phyloP scores from a whole-genome alignment of 163 green algal genomes.

The Scenedesmus sp. region DNA sequence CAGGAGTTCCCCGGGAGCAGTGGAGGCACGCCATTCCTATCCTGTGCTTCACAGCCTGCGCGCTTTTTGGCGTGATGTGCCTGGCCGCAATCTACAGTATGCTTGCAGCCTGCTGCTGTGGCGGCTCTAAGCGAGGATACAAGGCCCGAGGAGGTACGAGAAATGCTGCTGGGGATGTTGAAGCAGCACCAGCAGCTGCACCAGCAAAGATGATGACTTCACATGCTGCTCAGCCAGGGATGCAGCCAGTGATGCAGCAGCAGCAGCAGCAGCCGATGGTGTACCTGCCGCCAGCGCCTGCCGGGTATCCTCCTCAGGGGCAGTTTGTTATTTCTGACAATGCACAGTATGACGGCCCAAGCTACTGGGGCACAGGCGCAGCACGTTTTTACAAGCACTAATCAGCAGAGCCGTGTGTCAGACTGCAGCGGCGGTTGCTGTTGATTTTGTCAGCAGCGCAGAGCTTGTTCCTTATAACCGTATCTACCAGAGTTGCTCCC shows the following conservation, averaged over 20 bases:
- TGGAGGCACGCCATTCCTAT: constrained; percentile 9
- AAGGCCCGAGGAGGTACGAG: neutral
- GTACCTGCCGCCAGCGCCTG: neutral
- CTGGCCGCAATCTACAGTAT: constrained; percentile 25
- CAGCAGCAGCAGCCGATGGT: neutral
- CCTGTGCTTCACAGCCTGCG: constrained; percentile 25
- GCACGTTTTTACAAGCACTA: neutral
- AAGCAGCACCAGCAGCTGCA: neutral
- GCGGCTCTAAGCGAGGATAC: neutral
- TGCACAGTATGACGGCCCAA: neutral
- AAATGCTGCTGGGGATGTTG: neutral
- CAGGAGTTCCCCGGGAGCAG: neutral
- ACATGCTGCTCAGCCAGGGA: neutral
- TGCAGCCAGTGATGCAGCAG: neutral
- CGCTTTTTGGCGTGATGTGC: constrained; percentile 34
- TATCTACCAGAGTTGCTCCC: no score
- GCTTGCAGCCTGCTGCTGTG: constrained; percentile 33
- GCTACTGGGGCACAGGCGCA: constrained; percentile 16
- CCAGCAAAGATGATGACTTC: neutral
- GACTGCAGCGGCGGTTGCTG: neutral
- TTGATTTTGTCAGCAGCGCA: neutral
- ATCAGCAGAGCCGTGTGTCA: neutral
- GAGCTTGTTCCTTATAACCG: neutral
- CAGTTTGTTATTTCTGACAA: constrained; percentile 23
- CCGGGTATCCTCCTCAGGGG: neutral